Conservation (phyloP, 441 rosid species). For the Aleurites moluccanus region DNA sequence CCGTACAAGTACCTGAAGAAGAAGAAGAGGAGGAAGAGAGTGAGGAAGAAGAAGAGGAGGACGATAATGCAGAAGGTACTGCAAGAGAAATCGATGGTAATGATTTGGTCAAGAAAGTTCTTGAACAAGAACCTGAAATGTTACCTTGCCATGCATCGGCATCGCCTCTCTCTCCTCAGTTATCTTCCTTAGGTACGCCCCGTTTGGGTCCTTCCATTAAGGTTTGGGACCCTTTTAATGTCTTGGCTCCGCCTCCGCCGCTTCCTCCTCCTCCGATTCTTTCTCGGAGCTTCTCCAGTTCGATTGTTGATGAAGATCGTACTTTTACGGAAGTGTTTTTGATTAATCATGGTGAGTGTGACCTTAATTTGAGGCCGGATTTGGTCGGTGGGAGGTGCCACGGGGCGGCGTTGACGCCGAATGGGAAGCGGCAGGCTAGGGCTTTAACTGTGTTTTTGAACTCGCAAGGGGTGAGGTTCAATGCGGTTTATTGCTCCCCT, state of each 20-base stretch:
- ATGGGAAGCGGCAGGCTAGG: conserved; percentile 88
- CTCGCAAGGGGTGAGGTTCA: conserved; percentile 71
- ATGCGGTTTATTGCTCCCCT: conserved; percentile 72
- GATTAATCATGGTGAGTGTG: conserved; percentile 79
- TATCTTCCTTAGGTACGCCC: conserved; percentile 83
- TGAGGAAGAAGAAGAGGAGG: conserved; percentile 31
- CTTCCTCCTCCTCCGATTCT: conserved; percentile 45
- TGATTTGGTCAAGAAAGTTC: conserved; percentile 68
- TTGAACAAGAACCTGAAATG: conserved; percentile 90
- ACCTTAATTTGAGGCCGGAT: conserved; percentile 66
- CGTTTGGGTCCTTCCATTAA: conserved; percentile 88
- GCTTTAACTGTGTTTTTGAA: conserved; percentile 84
- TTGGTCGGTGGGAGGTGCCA: conserved; percentile 83
- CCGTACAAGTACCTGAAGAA: conserved; percentile 45
- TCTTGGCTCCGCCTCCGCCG: conserved; percentile 66
- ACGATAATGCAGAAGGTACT: conserved; percentile 4
- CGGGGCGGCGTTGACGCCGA: conserved; percentile 60
- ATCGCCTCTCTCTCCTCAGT: conserved; percentile 88
- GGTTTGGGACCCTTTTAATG: conserved; percentile 97
- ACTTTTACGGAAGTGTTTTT: conserved; percentile 59
- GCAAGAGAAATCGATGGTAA: conserved; percentile 32
- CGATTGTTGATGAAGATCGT: conserved; percentile 46
- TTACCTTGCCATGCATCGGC: conserved; percentile 89
- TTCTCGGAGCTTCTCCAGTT: conserved; percentile 38
- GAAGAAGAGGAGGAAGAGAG: no score